These are phyloP conservation scores for Trichoderma sp. DNA, from an alignment of 2,329 filamentous ascomycete species.

Conservation along the genomic window DNA sequence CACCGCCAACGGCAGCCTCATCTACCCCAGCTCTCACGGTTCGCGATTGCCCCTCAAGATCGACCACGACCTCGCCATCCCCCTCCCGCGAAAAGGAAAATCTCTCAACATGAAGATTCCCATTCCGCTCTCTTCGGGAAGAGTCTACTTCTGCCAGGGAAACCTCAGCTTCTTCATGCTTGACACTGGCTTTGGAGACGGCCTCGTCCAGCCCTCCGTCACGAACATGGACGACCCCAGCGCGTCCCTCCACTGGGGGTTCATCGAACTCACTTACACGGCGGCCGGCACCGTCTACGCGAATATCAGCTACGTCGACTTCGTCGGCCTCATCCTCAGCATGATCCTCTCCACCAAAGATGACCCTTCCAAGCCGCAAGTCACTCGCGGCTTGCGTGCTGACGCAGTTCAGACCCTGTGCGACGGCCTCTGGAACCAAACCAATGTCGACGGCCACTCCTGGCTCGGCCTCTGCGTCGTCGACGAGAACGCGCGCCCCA, in stretches of 20 bases:
- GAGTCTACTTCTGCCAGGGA: conserved; percentile 51
- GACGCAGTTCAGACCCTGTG: conserved; percentile 47
- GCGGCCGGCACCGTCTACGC: conserved; percentile 45
- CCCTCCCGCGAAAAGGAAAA: conserved; percentile 43
- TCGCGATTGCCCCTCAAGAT: conserved; percentile 44
- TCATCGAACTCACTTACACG: conserved; percentile 53
- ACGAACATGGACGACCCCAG: conserved; percentile 49
- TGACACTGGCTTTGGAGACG: conserved; percentile 36
- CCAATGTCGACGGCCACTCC: conserved; percentile 42
- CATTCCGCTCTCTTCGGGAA: conserved; percentile 45
- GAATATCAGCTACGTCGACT: conserved; percentile 57
- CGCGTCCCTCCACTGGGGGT: conserved; percentile 51
- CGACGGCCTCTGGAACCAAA: conserved; percentile 44
- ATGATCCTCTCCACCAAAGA: conserved; percentile 47
- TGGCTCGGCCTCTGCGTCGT: conserved; percentile 52
- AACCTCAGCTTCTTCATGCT: conserved; percentile 49
- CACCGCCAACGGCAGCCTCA: conserved; percentile 43
- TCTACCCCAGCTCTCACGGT: conserved; percentile 47
- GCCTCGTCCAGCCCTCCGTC: conserved; percentile 53
- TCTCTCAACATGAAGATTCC: conserved; percentile 46
- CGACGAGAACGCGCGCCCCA: conserved; percentile 39
- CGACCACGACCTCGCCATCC: conserved; percentile 48
- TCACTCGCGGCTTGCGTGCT: conserved; percentile 45
- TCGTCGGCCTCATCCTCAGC: conserved; percentile 54
- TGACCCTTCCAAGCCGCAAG: conserved; percentile 41